Conservation (phyloP, 108 stramenopile genomes). For the Skeletonema costatum region DNA sequence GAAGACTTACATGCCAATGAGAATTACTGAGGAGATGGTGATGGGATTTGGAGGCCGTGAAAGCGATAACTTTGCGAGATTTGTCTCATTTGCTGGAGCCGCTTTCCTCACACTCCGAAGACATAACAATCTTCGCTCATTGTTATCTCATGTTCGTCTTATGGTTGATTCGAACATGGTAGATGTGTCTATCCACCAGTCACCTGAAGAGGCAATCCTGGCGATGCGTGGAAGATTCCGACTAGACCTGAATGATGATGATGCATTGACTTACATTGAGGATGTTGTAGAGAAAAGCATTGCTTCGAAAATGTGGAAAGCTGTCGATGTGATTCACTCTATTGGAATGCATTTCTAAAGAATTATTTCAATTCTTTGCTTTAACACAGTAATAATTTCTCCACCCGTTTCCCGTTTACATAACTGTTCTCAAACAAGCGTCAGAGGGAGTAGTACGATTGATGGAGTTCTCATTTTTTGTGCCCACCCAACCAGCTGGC, state of each 20-base stretch:
- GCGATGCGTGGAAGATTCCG: slow-evolving; percentile 72
- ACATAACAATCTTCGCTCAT: slow-evolving; percentile 71
- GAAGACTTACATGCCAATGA: slow-evolving; percentile 84
- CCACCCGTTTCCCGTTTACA: no score
- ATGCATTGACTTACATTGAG: slow-evolving; percentile 79
- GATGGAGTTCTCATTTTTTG: no score
- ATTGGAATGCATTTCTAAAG: slow-evolving; percentile 73
- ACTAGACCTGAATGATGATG: slow-evolving; percentile 73
- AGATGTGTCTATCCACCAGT: slow-evolving; percentile 60
- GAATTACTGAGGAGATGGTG: slow-evolving; percentile 89
- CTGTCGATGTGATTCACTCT: slow-evolving; percentile 87
- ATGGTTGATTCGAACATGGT: slow-evolving; percentile 64
- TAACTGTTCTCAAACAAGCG: no score
- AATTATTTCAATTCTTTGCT: background rate
- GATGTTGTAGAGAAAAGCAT: slow-evolving; percentile 77
- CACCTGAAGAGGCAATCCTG: slow-evolving; percentile 60
- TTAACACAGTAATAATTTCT: background rate
- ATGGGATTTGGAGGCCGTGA: slow-evolving; percentile 85
- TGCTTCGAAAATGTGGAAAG: slow-evolving; percentile 82
- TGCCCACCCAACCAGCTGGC: no score
- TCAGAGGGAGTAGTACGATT: no score
- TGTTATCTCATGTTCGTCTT: slow-evolving; percentile 68
- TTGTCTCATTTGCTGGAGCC: slow-evolving; percentile 78
- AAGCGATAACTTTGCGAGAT: slow-evolving; percentile 82
- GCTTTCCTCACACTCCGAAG: slow-evolving; percentile 81